Base-by-base conservation (phyloP, 805 yeast genomes). In the Yarrowia porcina region DNA sequence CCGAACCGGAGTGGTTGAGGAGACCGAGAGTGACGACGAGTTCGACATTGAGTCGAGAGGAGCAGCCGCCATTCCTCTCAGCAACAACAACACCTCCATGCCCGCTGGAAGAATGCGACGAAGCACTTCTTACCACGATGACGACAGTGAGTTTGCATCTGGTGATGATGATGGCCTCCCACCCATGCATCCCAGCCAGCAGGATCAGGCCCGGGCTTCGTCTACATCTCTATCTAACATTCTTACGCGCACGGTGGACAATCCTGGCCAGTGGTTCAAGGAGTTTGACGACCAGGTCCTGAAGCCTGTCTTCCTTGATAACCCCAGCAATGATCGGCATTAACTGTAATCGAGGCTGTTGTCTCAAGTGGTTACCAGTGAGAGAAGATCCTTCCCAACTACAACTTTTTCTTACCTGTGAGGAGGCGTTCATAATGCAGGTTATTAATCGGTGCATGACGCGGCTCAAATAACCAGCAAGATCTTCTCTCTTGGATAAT, bases 281-380 rank as follows among this genome's bases (percentile, higher is more conserved):
- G 87, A 84, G 68, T 90, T 94, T 71, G 99, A 94, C 72, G 97
- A 94, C 69, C 90, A 90, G 71, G 94, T 94, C 21, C 79, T 94
- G 69, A 92, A 92, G 73, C 97, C 97, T 0, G 97, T 90, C 0
- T 80, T 93, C 61, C 80, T 92, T 64, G 98, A 93, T 69, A 63
- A 71, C 7, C 65, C 71, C 47, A 56, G 61, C 21, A 56, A 41
- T 25, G 47, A 56, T 56, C 47, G 49, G 13, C 49, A 41, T 20
- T 18, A 41, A 56, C 28, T 36, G 60, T 38, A 49, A 20, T 45
- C 20, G 38, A 18, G 38, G 15, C 12, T 28, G 15, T 25, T 41
- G 28, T 41, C 30, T 41, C 47, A 41, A 33, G 30, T 39, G 44
- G 47, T 10, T 23, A n/a, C n/a, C n/a, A n/a, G n/a, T n/a, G n/a